Conservation (phyloP, 2,329 filamentous ascomycete genomes). For the Arachnomyces sp. region DNA sequence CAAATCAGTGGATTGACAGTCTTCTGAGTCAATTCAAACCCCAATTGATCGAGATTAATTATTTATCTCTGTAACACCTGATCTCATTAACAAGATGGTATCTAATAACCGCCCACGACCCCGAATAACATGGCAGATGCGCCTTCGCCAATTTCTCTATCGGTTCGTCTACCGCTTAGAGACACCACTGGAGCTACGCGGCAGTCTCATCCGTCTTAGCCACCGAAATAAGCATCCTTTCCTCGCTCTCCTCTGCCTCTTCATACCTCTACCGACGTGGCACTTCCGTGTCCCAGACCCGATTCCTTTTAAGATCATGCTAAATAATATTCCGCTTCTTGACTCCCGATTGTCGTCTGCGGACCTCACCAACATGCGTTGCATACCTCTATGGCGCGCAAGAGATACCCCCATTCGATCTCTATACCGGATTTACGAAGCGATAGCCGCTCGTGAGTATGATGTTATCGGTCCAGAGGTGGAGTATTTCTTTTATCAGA, state of each 20-base stretch:
- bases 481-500: conserved; percentile 20
- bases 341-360: neutral
- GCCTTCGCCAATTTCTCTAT: conserved; percentile 7
- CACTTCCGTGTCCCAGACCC: conserved; percentile 9
- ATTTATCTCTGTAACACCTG: too few species aligned
- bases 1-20: too few species aligned
- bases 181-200: conserved; percentile 10
- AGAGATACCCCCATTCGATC: conserved; percentile 23
- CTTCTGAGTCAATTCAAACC: too few species aligned
- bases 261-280: conserved; percentile 16
- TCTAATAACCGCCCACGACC: neutral
- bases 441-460: conserved; percentile 14
- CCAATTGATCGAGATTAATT: too few species aligned
- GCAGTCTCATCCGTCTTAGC: conserved; percentile 11
- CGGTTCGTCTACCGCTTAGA: conserved; percentile 5
- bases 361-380: conserved; percentile 14
- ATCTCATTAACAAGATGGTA: neutral
- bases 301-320: conserved; percentile 5
- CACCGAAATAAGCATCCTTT: conserved; percentile 12
- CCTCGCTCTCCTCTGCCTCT: conserved; percentile 14
- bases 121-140: conserved; percentile 8
- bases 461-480: conserved; percentile 16
- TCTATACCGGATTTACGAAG: conserved; percentile 23
- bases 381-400: conserved; percentile 20
- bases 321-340: conserved; percentile 4